Base-by-base conservation (phyloP, 2,329 filamentous ascomycete species). In the Arthrobotrys pseudoclavata region DNA sequence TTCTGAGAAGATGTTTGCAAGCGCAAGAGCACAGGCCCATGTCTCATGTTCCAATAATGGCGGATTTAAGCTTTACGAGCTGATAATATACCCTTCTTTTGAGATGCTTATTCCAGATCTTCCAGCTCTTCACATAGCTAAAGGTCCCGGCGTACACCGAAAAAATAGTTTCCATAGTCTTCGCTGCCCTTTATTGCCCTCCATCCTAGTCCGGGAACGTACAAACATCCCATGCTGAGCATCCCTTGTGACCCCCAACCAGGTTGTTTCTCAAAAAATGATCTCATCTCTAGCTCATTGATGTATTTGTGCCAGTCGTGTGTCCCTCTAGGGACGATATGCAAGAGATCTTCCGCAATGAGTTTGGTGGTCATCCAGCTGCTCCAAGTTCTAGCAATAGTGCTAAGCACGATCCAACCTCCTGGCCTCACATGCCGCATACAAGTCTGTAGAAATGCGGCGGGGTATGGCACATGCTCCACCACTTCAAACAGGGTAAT, bases 231-330 rank as follows among this genome's bases (percentile, higher is more conserved):
- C 87, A 92, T 90, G 84, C 82, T 66, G 85, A 84, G 80, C 85
- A 85, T 69, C 83, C 84, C 67, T 85, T 83, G 80, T 1, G 81
- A 81, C 53, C 83, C 80, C 78, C 80, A 79, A 26, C 79, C 79
- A 37, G 47, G 34, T 61, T 77, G 70, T 37, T 67, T 48, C 22
- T 70, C 34, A 52, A 91, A 88, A 83, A 88, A 86, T 0, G 83
- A 84, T 80, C 87, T 85, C 82, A 97, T 83, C 86, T 98, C 95
- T 13, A 88, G 86, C 79, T 92, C 92, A 82, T 97, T 96, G 80
- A 99, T 91, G 85, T 98, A 99, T 85, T 98, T 97, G 79, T 87
- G 87, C 96, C 96, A 99, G 83, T 97, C 94, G 85, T 99, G 96
- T 55, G 96, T 99, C 1, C 96, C 96, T 79, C 88, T 89, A 9